Conservation (phyloP, 176 grass and related monocot species). For the Chrysopogon serrulatus region DNA sequence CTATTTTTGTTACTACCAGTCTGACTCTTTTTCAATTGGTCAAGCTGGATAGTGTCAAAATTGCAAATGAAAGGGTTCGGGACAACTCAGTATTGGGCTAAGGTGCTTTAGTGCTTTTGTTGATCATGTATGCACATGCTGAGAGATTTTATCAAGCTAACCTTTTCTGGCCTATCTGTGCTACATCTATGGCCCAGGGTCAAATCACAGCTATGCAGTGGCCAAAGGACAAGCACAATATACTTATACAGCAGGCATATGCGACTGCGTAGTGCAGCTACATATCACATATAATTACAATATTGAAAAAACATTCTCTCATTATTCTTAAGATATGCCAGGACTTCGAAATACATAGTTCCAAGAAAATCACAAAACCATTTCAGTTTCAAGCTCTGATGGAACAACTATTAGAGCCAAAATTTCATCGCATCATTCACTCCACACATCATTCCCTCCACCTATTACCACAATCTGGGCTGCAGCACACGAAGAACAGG, state of each 20-base stretch:
- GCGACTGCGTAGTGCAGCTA: not conserved
- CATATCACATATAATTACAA: not conserved
- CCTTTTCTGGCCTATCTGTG: too few relatives aligned
- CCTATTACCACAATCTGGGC: slow-evolving; percentile 38
- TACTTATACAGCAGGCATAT: not conserved
- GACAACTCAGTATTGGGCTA: too few relatives aligned
- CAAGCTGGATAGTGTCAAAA: too few relatives aligned
- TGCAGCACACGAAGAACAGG: slow-evolving; percentile 64
- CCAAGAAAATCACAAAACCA: not conserved
- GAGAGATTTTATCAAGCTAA: too few relatives aligned
- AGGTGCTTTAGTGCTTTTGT: too few relatives aligned
- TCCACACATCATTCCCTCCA: too few relatives aligned
- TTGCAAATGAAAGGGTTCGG: too few relatives aligned
- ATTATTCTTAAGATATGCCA: not conserved
- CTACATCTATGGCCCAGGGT: not conserved
- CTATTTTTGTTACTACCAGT: too few relatives aligned
- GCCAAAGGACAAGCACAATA: not conserved
- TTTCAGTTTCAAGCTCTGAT: not conserved
- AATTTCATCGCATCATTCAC: not conserved
- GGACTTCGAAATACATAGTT: not conserved
- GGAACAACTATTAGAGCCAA: not conserved
- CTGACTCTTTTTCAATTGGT: too few relatives aligned
- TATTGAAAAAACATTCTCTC: not conserved
- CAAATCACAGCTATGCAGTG: not conserved
- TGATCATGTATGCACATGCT: too few relatives aligned